Percentiles rank a stretch among this genome's conserved stretches.
Evolutionary conservation across 371 early-diverging fungal genomes (phyloP).

Genomic region (Mucor saturninus): DNA sequence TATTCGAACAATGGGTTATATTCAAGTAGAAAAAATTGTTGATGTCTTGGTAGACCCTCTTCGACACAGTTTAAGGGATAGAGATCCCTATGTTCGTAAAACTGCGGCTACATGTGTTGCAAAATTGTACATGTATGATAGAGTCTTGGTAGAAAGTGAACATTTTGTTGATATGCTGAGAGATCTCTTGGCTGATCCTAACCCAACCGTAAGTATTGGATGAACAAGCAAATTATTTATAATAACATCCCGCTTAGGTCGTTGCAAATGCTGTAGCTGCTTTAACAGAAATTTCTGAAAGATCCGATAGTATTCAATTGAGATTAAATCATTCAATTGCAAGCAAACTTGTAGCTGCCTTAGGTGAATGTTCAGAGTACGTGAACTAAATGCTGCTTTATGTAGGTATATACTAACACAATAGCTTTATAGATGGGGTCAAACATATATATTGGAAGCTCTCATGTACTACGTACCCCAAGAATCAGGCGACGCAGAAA

Average conservation of each 20-base stretch:
- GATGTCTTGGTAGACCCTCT: conserved; percentile 84
- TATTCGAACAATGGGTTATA: conserved; percentile 94
- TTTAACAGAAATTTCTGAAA: conserved; percentile 87
- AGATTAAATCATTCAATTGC: conserved; percentile 74
- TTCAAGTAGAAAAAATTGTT: conserved; percentile 89
- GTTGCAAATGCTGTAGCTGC: conserved; percentile 93
- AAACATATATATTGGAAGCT: conserved; percentile 87
- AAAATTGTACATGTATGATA: conserved; percentile 74
- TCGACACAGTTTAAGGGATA: conserved; percentile 69
- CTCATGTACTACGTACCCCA: conserved; percentile 86
- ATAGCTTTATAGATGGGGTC: conserved; percentile 81
- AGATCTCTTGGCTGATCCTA: conserved; percentile 91
- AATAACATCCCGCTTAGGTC: conserved; percentile 57
- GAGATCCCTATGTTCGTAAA: conserved; percentile 91
- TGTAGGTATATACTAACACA: not conserved
- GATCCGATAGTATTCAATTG: conserved; percentile 75
- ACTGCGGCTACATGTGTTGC: conserved; percentile 95
- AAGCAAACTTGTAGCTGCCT: conserved; percentile 86
- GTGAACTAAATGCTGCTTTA: not conserved
- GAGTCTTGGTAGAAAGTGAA: conserved; percentile 67
- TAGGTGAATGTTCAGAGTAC: conserved; percentile 96
- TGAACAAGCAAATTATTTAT: too few species aligned
- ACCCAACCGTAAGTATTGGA: conserved; percentile 82
- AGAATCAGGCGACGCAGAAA: conserved; percentile 87
- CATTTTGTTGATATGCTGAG: conserved; percentile 85